Base-by-base conservation (phyloP, 345 rosid species). In the Acer negundo region DNA sequence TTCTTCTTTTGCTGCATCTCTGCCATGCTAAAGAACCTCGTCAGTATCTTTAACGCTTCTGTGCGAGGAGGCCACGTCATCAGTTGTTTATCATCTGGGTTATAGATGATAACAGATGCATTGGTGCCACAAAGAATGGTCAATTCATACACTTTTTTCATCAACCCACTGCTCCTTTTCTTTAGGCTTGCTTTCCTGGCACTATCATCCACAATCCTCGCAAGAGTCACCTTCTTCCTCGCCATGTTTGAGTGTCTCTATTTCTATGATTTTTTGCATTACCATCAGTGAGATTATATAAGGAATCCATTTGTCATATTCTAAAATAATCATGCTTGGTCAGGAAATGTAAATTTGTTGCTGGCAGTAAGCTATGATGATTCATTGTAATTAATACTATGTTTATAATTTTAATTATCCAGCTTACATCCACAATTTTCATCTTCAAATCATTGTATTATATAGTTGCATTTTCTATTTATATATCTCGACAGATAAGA, bases 81-180 rank as follows among this genome's bases (percentile, higher is more conserved):
- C 2, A 87, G 88, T 24, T 90, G 85, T 0, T 7, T 28, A 0
- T 85, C 88, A 6, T 79, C 83, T 1, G 85, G 88, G 56, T 83
- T 72, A 40, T 74, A 90, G 62, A 88, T 78, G 13, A 88, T 61
- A 1, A 59, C 73, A 55, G 79, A 84, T 12, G 86, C 86, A 22
- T 58, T 26, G 19, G 84, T 75, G 7, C 79, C 90, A 40, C 89
- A 90, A 0, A 88, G 72, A 6, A 76, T 84, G 40, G 80, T 80
- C 4, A 88, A 70, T 47, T 90, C 92, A 7, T 79, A 74, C 68
- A 87, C 89, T 75, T 88, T 90, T 59, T 85, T 88, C 23, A 88
- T 1, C 24, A 90, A 66, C 22, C 89, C 90, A 10, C 12, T 7
- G 69, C 82, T 80, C 64, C 84, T 85, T 75, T 88, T 88, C 78